A percentile compares a stretch with the other conserved stretches of the same genome.
Evolutionary conservation across 2,329 filamentous ascomycete species (phyloP).

Genomic region (Fusarium caatingaense): DNA sequence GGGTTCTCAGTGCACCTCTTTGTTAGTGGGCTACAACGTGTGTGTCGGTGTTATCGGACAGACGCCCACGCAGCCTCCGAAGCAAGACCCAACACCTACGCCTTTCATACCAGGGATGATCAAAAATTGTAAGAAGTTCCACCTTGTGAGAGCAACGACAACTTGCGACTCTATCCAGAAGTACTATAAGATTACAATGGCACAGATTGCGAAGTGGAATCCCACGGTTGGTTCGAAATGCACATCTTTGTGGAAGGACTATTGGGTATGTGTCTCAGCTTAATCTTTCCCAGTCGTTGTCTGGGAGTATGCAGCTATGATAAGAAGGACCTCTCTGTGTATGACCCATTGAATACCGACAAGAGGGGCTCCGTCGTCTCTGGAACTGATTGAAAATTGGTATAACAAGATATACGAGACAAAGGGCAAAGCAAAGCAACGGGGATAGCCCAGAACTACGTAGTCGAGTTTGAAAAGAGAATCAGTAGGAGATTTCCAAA

Average conservation of each 20-base stretch:
- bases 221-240: neutral
- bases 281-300: neutral
- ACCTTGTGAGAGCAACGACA: neutral
- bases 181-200: neutral
- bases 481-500: no score
- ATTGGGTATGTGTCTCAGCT: neutral
- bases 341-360: no score
- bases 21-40: neutral
- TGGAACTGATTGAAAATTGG: no score
- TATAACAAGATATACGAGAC: no score
- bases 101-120: neutral
- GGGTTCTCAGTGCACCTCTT: neutral
- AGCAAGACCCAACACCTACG: neutral
- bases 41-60: neutral
- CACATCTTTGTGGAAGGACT: neutral
- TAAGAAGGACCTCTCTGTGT: no score
- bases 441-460: no score
- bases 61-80: neutral
- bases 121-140: neutral
- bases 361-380: no score
- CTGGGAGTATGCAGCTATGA: no score
- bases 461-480: no score
- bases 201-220: neutral
- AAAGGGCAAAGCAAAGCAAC: no score
- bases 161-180: neutral